A percentile compares a stretch with the other conserved stretches of the same genome.
These are phyloP conservation scores for Colletotrichum sp. DNA, from an alignment of 2,329 filamentous ascomycete genomes.

Conservation along the genomic window DNA sequence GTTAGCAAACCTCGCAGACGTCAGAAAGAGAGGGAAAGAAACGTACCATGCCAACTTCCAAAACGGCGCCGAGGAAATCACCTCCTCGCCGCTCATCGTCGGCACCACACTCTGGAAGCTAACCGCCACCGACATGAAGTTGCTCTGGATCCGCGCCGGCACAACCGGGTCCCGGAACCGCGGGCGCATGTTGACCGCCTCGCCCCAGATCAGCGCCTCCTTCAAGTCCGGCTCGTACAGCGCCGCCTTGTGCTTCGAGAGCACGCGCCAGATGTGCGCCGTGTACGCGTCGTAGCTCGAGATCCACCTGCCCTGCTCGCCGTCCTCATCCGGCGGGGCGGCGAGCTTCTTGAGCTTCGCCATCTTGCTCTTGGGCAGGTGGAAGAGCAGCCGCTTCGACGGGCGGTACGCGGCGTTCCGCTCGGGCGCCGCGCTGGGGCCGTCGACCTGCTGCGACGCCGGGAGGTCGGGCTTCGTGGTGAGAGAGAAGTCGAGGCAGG, in stretches of 20 bases:
- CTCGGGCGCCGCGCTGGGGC: conserved; percentile 25
- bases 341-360: conserved; percentile 42
- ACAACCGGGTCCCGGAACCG: conserved; percentile 37
- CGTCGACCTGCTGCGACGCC: conserved; percentile 33
- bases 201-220: conserved; percentile 34
- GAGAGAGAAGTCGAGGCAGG: conserved; percentile 38
- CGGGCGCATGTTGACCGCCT: conserved; percentile 44
- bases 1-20: fast-evolving
- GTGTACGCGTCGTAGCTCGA: conserved; percentile 50
- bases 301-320: conserved; percentile 36
- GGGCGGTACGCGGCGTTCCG: conserved; percentile 33
- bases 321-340: conserved; percentile 31
- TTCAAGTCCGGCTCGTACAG: conserved; percentile 36
- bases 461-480: conserved; percentile 31
- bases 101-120: conserved; percentile 29
- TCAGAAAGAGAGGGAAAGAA: neutral
- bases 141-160: conserved; percentile 38
- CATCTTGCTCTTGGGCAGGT: conserved; percentile 48
- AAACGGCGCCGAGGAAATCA: conserved; percentile 39
- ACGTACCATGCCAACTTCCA: conserved; percentile 36
- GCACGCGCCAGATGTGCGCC: conserved; percentile 44
- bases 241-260: conserved; percentile 37
- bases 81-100: conserved; percentile 33
- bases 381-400: conserved; percentile 39
- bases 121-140: conserved; percentile 33